phyloP scores from a whole-genome alignment of 345 rosid species.

The Zanthoxylum bungeanum region DNA sequence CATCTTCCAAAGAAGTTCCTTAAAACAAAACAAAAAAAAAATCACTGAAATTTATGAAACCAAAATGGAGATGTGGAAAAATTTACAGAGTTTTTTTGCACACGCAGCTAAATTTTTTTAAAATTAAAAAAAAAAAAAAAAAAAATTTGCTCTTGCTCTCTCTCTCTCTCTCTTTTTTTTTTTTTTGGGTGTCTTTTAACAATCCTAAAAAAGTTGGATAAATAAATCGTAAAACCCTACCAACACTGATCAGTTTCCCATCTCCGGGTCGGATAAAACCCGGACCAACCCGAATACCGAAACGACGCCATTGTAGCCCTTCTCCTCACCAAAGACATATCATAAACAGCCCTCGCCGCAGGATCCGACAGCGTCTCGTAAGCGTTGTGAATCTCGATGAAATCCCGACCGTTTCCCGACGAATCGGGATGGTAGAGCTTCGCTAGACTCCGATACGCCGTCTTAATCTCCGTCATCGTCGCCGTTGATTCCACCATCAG shows the following conservation, averaged over 20 bases:
- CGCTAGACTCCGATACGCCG: conserved; percentile 62
- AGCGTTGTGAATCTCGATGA: conserved; percentile 70
- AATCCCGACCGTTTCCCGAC: conserved; percentile 47
- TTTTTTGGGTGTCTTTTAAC: no score
- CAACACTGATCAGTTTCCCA: conserved; percentile 98
- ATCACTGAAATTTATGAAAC: background rate
- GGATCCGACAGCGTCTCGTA: conserved; percentile 77
- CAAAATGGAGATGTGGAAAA: background rate
- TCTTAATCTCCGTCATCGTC: conserved; percentile 58
- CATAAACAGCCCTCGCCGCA: conserved; percentile 63
- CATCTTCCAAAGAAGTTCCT: no score
- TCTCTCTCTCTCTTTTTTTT: background rate
- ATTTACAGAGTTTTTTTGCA: background rate
- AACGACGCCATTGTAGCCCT: conserved; percentile 1
- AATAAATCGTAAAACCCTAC: conserved; percentile 28
- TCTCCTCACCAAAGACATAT: conserved; percentile 40
- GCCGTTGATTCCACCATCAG: conserved; percentile 54
- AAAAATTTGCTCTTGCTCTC: background rate
- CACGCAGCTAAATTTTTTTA: background rate
- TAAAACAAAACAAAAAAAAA: no score
- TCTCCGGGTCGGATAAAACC: conserved; percentile 42
- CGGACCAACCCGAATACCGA: conserved; percentile 6
- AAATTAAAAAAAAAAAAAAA: background rate
- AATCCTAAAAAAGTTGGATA: background rate
- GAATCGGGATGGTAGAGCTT: conserved; percentile 66